phyloP scores from a whole-genome alignment of 192 early-diverging fungal genomes.

The Backusella tarrabulga region DNA sequence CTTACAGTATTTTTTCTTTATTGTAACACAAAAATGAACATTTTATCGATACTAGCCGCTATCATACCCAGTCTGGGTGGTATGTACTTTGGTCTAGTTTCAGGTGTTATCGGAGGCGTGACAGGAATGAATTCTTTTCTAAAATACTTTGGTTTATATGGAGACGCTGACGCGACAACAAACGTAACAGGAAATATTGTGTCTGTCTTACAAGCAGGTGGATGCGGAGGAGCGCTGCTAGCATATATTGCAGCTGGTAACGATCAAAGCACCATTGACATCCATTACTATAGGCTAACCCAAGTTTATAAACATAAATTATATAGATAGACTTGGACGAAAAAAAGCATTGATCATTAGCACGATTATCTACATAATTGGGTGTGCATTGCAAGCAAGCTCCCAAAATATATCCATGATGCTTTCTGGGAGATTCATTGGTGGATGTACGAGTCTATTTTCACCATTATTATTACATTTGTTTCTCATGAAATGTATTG shows the following conservation, averaged over 20 bases:
- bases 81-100: background rate
- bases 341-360: background rate
- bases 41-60: background rate
- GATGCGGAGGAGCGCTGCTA: background rate
- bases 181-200: slow-evolving; percentile 4
- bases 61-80: background rate
- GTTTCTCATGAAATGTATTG: background rate
- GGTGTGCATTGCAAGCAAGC: background rate
- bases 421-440: background rate
- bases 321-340: slow-evolving; percentile 7
- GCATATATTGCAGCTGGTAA: slow-evolving; percentile 3
- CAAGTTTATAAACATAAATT: background rate
- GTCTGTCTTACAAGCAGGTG: slow-evolving; percentile 4
- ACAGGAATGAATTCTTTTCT: background rate
- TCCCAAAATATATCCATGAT: slow-evolving; percentile 6
- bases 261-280: background rate
- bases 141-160: background rate
- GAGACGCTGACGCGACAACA: background rate
- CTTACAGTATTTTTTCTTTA: background rate
- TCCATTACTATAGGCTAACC: background rate
- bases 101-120: background rate
- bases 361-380: background rate
- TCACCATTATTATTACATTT: background rate
- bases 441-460: background rate
- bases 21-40: background rate